Evolutionary conservation across 2,329 filamentous ascomycete genomes (phyloP).

Genomic region (Venturia asperata): DNA sequence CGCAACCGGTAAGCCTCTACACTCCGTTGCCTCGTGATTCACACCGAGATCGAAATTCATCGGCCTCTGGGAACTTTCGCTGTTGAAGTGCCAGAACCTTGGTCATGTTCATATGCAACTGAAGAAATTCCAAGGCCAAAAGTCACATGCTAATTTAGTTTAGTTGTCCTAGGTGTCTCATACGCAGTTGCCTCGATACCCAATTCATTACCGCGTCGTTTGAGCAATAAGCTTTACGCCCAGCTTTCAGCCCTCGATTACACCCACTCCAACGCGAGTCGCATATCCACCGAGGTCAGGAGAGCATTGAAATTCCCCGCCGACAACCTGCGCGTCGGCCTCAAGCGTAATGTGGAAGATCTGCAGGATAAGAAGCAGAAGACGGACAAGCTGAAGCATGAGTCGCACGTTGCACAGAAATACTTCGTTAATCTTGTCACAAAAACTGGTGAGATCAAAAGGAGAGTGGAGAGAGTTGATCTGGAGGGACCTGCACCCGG

Average conservation of each 20-base stretch:
- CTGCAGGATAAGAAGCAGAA: constrained; percentile 71
- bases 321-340: constrained; percentile 72
- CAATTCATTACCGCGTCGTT: constrained; percentile 74
- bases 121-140: not conserved
- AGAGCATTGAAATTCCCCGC: constrained; percentile 83
- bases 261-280: constrained; percentile 76
- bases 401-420: constrained; percentile 80
- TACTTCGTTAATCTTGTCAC: constrained; percentile 84
- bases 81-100: not conserved
- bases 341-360: constrained; percentile 80
- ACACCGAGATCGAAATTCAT: not conserved
- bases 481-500: constrained; percentile 45
- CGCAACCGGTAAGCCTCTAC: constrained; percentile 60
- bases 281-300: constrained; percentile 79
- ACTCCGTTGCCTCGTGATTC: not conserved
- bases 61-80: not conserved
- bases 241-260: constrained; percentile 83
- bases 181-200: constrained; percentile 86
- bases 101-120: not conserved
- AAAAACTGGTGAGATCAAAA: constrained; percentile 45
- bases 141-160: constrained; percentile 13
- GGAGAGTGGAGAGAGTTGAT: constrained; percentile 45
- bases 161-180: constrained; percentile 65
- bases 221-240: constrained; percentile 75
- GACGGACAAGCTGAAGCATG: constrained; percentile 69